Conservation (phyloP, 1,284 basidiomycete genomes). For the Pseudozyma pruni region DNA sequence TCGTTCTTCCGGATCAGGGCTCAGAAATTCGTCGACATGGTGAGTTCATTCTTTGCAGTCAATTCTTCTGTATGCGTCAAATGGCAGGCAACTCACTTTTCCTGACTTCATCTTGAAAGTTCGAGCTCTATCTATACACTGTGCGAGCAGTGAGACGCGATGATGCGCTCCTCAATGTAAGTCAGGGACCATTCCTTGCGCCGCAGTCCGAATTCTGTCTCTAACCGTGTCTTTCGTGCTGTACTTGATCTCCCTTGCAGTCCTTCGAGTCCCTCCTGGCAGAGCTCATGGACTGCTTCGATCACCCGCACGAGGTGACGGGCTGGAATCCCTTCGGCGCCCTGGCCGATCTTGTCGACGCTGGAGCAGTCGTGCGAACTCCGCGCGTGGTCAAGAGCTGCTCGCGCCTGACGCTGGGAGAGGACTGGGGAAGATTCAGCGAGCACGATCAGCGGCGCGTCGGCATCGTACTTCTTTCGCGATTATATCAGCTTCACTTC, state of each 20-base stretch:
- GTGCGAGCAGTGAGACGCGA: neutral
- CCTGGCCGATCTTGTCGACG: conserved; percentile 21
- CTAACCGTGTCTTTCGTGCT: no score
- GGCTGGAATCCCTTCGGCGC: conserved; percentile 28
- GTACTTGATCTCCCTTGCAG: no score
- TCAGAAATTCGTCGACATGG: conserved; percentile 11
- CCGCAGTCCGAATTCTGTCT: no score
- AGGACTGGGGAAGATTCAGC: conserved; percentile 1
- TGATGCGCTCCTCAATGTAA: conserved; percentile 1
- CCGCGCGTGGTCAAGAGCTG: conserved; percentile 11
- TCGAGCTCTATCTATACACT: neutral
- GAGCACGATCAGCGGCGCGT: conserved; percentile 5
- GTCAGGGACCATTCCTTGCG: no score
- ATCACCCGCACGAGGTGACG: conserved; percentile 22
- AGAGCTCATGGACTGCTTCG: conserved; percentile 40
- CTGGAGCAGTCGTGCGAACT: conserved; percentile 14
- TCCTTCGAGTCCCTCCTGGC: conserved; percentile 5
- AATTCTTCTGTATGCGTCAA: no score
- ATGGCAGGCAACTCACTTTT: no score
- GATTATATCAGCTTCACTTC: conserved; percentile 1
- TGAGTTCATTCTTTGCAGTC: conserved; percentile 5
- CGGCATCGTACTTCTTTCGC: neutral
- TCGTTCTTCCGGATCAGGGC: conserved; percentile 5
- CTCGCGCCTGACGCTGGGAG: conserved; percentile 24
- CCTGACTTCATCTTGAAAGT: neutral